Evolutionary conservation across 140 eudicot species (phyloP), one percentile per base, ranked within the genome.

Genomic region (Stevia rebaudiana): DNA sequence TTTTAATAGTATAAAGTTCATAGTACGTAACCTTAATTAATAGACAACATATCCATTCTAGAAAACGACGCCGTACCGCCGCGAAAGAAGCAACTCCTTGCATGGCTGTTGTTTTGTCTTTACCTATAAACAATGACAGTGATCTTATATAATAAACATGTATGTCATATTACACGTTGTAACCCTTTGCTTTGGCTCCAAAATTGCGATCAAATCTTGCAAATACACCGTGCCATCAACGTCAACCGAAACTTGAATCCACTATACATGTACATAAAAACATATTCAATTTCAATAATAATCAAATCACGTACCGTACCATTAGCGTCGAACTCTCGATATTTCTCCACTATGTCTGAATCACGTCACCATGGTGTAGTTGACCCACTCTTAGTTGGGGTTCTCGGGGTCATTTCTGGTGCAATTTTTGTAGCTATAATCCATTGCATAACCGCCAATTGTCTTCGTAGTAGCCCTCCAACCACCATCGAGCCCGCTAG

Each of bases 401-500:
- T 87, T 49, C 81, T 81, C 13, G 95, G 95, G 25, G 76, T 87
- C 28, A 16, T 79, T 16, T 77, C 83, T 0, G 92, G 95, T 24
- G 82, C 80, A 0, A 40, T 77, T 30, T 9, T 87, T 1, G 88
- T 87, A 2, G 95, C 82, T 0, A 60, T 77, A 23, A 35, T 84
- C 44, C 95, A 87, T 50, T 84, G 81, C 74, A 31, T 84, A 21
- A 23, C 61, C 11, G 77, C 79, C 17, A 72, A 35, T 1, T 86
- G 79, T 23, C 59, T 48, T 30, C 47, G 42, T 15, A 18, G n/a
- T 25, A 49, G 16, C 12, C 8, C 4, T 19, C 71, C 19, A 47
- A 8, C 69, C 25, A 16, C 63, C 25, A 11, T 76, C 13, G 63
- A 64, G 28, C 68, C 82, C 1, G 9, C 52, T 33, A 74, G 65